Base-by-base conservation (phyloP, 1,139 yeast species). In the Arxiozyma bovina region DNA sequence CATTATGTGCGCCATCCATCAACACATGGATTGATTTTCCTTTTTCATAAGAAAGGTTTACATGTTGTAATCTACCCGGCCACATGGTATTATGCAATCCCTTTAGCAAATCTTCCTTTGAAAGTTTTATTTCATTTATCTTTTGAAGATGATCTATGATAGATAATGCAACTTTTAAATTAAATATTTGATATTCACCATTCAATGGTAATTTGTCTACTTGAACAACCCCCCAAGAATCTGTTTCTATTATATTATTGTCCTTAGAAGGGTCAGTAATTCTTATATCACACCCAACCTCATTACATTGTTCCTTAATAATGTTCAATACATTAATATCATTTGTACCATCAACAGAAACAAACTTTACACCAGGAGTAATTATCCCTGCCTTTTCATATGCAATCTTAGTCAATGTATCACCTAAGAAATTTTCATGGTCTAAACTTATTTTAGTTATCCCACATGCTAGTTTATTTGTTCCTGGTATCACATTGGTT, bases 1-100 rank as follows among this genome's bases (percentile, higher is more conserved):
- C 82, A 65, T 93, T 93, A 67, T 93, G 99, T 0, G 98, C 98
- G 1, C 99, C 99, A 70, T 93, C 99, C 1, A 90, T 62, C 8
- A 89, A 69, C 0, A 85, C 71, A 0, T 72, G 68, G 1, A 76
- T 60, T 1, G 66, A 56, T 20, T 56, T 51, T 0, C 53, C 50
- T 9, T 47, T 50, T 1, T 66, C 54, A 41, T 69, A 69, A 4
- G 42, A 41, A 34, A 64, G 60, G 2, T 60, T 56, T 2, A 82
- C 51, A 0, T 63, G 57, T 60, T 85, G 91, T 45, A 86, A 69
- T 60, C 91, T 70, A 1, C 86, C 86, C 4, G 85, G 83, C 88
- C 89, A 82, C 41, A 65, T 60, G 0, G 82, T 81, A 0, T 62
- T 56, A 2, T 64, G 49, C 0, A 91, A 70, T 0, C 96, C 96